Percentiles rank a stretch among this genome's conserved stretches.
Conservation (phyloP, 352 stramenopile species). For the Phytophthora syringae region DNA sequence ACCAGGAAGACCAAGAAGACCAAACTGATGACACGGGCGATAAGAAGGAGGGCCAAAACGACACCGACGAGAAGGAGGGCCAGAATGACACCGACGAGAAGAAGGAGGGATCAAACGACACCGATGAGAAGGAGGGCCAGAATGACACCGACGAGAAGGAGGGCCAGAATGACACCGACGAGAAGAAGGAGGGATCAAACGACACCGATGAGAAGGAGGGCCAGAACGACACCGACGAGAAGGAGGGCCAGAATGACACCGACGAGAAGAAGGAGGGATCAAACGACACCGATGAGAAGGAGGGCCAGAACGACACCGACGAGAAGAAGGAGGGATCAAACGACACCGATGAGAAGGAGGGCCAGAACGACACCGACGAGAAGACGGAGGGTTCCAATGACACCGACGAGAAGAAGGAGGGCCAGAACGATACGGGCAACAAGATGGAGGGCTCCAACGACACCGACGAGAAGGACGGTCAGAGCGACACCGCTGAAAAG, state of each 20-base stretch:
- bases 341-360: not conserved
- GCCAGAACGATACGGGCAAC: not conserved
- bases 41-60: too few relatives aligned
- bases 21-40: too few relatives aligned
- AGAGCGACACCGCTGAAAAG: not conserved
- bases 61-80: not conserved
- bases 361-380: not conserved
- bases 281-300: not conserved
- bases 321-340: not conserved
- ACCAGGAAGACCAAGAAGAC: too few relatives aligned
- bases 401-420: not conserved
- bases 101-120: too few relatives aligned
- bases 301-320: not conserved
- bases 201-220: not conserved
- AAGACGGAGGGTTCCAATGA: not conserved
- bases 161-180: not conserved
- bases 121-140: not conserved
- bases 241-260: not conserved
- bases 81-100: not conserved
- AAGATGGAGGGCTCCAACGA: not conserved
- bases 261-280: not conserved
- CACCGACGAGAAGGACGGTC: not conserved
- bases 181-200: not conserved
- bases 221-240: not conserved
- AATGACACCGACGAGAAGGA: slow-evolving; percentile 4